phyloP scores from a whole-genome alignment of 2,329 filamentous ascomycete genomes.

The Pseudogymnoascus sp. region DNA sequence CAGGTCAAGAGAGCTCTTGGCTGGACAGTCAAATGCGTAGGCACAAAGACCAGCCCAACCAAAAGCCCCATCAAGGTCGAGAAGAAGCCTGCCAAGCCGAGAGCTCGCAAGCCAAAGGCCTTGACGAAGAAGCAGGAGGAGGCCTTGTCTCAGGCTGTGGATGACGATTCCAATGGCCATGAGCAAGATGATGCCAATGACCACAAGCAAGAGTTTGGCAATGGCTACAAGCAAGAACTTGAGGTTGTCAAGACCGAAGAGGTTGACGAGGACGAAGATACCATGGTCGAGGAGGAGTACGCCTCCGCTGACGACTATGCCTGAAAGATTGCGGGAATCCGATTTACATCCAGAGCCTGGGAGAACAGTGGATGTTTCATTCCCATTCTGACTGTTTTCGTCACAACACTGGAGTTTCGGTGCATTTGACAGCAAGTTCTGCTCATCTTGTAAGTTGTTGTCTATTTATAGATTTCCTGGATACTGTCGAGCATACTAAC shows the following conservation, averaged over 20 bases:
- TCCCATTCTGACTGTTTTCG: neutral
- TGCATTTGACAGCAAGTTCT: neutral
- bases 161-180: neutral
- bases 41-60: neutral
- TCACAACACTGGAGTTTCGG: neutral
- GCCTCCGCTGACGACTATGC: neutral
- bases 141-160: neutral
- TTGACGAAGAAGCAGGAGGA: neutral
- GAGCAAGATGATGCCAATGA: neutral
- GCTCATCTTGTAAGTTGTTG: neutral
- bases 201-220: neutral
- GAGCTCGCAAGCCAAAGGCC: neutral
- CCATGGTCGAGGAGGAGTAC: neutral
- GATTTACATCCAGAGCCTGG: neutral
- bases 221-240: neutral
- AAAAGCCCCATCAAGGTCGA: neutral
- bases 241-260: neutral
- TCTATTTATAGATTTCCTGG: neutral
- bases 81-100: neutral
- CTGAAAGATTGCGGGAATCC: neutral
- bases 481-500: neutral
- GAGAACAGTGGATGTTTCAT: neutral
- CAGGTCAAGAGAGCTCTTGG: constrained; percentile 44
- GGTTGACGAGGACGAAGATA: neutral
- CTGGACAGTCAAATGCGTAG: neutral